A percentile compares a stretch with the other conserved stretches of the same genome.
Evolutionary conservation across 1,284 basidiomycete genomes (phyloP).

Genomic region (Sanghuangporus weigelae): DNA sequence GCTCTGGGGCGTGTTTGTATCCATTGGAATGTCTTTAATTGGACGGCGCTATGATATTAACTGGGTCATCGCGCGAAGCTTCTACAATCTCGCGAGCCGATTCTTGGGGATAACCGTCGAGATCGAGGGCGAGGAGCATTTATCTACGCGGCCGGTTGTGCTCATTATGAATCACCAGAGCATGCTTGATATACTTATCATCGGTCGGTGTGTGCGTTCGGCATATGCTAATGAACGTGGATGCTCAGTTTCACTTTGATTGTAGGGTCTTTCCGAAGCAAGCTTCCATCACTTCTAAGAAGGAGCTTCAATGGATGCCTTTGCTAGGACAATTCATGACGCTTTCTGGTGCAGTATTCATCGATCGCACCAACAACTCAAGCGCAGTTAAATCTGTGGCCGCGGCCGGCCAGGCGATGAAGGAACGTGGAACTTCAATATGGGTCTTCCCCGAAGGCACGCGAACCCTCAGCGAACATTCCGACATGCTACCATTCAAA

Average conservation of each 20-base stretch:
- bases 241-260: neutral
- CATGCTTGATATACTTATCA: conserved; percentile 81
- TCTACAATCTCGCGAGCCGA: conserved; percentile 70
- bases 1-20: conserved; percentile 70
- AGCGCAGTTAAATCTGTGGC: conserved; percentile 75
- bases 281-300: conserved; percentile 91
- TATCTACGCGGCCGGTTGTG: conserved; percentile 65
- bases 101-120: conserved; percentile 68
- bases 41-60: conserved; percentile 84
- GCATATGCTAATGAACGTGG: conserved; percentile 3
- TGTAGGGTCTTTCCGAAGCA: conserved; percentile 77
- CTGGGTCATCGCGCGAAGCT: conserved; percentile 79
- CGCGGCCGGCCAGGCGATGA: conserved; percentile 81
- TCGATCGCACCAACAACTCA: conserved; percentile 82
- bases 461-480: conserved; percentile 62
- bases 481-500: conserved; percentile 85
- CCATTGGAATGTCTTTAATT: conserved; percentile 62
- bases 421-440: conserved; percentile 65
- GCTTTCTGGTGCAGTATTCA: conserved; percentile 89
- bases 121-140: conserved; percentile 84
- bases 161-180: conserved; percentile 93
- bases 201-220: conserved; percentile 61
- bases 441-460: conserved; percentile 96
- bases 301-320: conserved; percentile 83
- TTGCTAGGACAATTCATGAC: conserved; percentile 89